Base-by-base conservation (phyloP, 2,329 filamentous ascomycete genomes). In the Nemania sp. region DNA sequence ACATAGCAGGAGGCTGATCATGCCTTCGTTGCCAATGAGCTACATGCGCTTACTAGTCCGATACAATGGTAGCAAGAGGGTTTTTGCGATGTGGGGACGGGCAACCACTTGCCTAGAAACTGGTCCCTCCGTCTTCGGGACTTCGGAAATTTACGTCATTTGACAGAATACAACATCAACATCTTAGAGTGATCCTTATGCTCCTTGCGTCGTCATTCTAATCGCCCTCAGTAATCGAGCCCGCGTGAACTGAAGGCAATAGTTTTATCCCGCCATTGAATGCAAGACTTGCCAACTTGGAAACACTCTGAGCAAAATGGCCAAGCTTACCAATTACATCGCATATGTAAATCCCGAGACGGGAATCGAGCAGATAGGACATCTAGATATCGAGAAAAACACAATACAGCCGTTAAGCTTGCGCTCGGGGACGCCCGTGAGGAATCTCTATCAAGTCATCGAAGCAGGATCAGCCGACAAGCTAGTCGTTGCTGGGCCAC, bases 311-410 rank as follows among this genome's bases (percentile, higher is more conserved):
- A 15, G 9, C 9, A 15, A 56, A 12, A 57, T 57, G 51, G 33
- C 47, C 11, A 49, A 45, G 37, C 51, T 57, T 8, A 58, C 56
- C 11, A 58, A 58, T 33, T 58, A 56, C 23, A 43, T 58, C 15
- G 43, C 56, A 1, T 56, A 52, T 19, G 48, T 49, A 34, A 45
- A 34, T 20, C 48, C 56, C 7, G 56, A 49, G 40, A 58, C 48
- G 1, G 28, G 48, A 8, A 19, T 26, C 17, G 40, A 46, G 17
- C 52, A 41, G 34, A 58, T 58, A n/a, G 56, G 56, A 11, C 56
- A 58, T 45, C 11, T 56, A 1, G 40, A 58, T 15, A 6, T 47
- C 20, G 45, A 46, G 3, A 17, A 4, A 19, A 47, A 58, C 11
- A 52, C 48, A 28, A 56, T 58, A 31, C 52, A 50, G 19, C 56